phyloP scores from a whole-genome alignment of 73 alveolate genomes.

The Uronychia binucleata region DNA sequence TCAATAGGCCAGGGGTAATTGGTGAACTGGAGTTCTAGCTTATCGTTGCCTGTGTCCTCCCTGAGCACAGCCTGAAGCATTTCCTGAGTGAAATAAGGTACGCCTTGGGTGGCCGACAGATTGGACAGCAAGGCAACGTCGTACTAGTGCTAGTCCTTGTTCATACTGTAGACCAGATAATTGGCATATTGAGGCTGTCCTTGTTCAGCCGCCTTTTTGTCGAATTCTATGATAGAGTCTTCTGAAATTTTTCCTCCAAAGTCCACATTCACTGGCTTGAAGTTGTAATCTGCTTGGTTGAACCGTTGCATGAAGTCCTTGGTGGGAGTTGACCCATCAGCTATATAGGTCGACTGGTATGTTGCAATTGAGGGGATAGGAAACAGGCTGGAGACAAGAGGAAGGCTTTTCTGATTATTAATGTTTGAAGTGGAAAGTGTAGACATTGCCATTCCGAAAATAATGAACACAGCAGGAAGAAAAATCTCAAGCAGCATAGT shows the following conservation, averaged over 20 bases:
- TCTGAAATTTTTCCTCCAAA: background rate
- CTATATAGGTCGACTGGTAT: background rate
- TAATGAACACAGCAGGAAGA: slow-evolving; percentile 76
- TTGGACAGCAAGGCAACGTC: background rate
- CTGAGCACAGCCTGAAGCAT: background rate
- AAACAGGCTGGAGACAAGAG: background rate
- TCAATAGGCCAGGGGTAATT: slow-evolving; percentile 11
- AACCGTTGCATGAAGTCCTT: background rate
- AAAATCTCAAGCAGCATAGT: slow-evolving; percentile 76
- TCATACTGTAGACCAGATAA: background rate
- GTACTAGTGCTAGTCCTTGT: background rate
- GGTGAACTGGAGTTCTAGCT: background rate
- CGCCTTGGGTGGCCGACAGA: background rate
- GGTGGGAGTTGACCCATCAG: background rate
- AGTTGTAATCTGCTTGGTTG: background rate
- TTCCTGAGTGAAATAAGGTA: background rate
- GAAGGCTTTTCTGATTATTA: background rate
- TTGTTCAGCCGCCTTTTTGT: background rate
- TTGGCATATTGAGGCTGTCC: background rate
- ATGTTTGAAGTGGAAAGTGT: background rate
- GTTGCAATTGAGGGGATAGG: background rate
- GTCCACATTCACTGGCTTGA: background rate
- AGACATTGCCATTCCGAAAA: slow-evolving; percentile 9
- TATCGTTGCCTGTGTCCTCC: background rate
- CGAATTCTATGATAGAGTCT: background rate